Conservation (phyloP, 106 monocot species). For the Dendrobium nobile region DNA sequence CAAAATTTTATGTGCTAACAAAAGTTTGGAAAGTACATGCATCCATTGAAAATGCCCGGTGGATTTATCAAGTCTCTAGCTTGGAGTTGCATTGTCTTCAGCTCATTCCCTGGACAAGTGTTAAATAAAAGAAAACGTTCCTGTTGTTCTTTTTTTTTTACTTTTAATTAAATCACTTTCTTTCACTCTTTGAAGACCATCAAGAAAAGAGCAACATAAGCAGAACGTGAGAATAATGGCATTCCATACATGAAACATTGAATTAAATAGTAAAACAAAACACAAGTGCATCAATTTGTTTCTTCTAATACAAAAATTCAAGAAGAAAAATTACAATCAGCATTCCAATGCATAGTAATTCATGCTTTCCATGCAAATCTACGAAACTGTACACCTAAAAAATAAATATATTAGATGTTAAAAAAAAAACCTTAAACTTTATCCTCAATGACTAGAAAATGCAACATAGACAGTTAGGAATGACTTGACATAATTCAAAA, state of each 20-base stretch:
- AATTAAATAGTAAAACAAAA: background rate
- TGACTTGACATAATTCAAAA: background rate
- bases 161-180: background rate
- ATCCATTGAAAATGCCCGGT: too few species aligned
- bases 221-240: background rate
- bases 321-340: background rate
- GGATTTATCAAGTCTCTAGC: too few species aligned
- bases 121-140: too few species aligned
- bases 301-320: background rate
- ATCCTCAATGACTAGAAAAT: background rate
- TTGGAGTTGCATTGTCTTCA: too few species aligned
- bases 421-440: background rate
- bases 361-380: background rate
- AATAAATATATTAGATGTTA: background rate
- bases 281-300: background rate
- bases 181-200: conserved; percentile 1
- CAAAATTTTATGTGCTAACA: too few species aligned
- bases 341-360: background rate
- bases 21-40: too few species aligned
- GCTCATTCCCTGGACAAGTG: too few species aligned
- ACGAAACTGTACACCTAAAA: background rate
- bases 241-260: background rate
- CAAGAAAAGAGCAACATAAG: background rate
- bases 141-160: background rate
- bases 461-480: background rate